phyloP scores from a whole-genome alignment of 305 asterid species.

The Plantago lanceolata region DNA sequence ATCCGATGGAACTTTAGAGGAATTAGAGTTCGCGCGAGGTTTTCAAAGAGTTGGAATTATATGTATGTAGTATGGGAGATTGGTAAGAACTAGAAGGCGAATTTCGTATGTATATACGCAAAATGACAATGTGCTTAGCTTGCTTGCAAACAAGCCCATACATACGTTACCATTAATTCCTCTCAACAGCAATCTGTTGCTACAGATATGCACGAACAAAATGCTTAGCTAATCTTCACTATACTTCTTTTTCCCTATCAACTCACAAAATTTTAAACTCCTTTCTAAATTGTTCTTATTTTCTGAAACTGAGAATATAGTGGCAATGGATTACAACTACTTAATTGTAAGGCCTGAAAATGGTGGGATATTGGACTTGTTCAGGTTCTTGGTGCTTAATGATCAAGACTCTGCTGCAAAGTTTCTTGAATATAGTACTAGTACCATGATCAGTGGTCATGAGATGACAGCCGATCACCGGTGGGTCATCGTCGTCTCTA shows the following conservation, averaged over 20 bases:
- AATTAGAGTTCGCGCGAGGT: too few species aligned
- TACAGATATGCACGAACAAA: slow-evolving; percentile 23
- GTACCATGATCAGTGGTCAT: slow-evolving; percentile 21
- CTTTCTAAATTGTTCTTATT: too few species aligned
- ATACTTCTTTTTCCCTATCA: too few species aligned
- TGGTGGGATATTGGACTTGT: slow-evolving; percentile 65
- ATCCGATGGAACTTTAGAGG: too few species aligned
- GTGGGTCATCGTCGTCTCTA: slow-evolving; percentile 77
- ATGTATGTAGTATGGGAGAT: too few species aligned
- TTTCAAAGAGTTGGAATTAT: too few species aligned
- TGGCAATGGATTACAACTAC: slow-evolving; percentile 34
- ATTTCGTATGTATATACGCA: too few species aligned
- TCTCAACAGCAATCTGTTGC: slow-evolving; percentile 29
- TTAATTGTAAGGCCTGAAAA: slow-evolving; percentile 53
- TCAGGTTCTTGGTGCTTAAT: slow-evolving; percentile 43
- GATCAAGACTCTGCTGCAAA: slow-evolving; percentile 40
- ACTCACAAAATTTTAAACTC: too few species aligned
- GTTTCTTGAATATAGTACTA: slow-evolving; percentile 41
- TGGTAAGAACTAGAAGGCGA: too few species aligned
- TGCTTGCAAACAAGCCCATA: slow-evolving; percentile 15
- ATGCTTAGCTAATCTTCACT: slow-evolving; percentile 4
- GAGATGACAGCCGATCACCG: slow-evolving; percentile 40
- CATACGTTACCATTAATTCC: too few species aligned
- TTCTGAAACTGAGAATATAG: too few species aligned
- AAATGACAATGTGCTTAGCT: too few species aligned